Conservation (phyloP, 129 eudicot genomes). For the Flaveria linearis region DNA sequence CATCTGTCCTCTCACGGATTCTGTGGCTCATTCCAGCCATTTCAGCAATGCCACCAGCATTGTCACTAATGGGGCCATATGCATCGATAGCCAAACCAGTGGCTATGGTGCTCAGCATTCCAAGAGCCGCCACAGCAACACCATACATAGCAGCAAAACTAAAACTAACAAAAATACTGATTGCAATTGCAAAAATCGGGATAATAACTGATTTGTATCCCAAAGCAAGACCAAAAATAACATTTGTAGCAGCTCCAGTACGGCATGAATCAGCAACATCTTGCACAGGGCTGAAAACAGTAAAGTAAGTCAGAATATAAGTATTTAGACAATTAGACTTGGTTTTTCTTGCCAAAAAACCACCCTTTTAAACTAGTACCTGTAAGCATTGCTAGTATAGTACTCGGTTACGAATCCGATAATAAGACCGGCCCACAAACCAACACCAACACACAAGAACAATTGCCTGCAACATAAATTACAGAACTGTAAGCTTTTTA, state of each 20-base stretch:
- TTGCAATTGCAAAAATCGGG: conserved; percentile 78
- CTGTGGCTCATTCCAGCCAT: conserved; percentile 95
- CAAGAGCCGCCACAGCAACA: conserved; percentile 87
- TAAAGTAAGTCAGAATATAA: not conserved
- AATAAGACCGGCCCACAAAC: conserved; percentile 89
- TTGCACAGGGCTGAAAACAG: conserved; percentile 71
- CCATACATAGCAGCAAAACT: conserved; percentile 90
- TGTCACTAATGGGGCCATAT: conserved; percentile 91
- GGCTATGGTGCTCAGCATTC: conserved; percentile 88
- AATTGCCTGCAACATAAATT: conserved; percentile 59
- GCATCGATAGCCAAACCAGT: conserved; percentile 92
- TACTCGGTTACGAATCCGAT: conserved; percentile 86
- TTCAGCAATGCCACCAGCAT: conserved; percentile 92
- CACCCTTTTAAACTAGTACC: conserved; percentile 33
- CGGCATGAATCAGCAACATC: conserved; percentile 95
- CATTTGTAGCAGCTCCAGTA: conserved; percentile 91
- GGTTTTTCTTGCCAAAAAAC: not conserved
- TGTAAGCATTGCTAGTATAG: conserved; percentile 85
- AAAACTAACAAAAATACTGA: conserved; percentile 75
- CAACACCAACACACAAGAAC: conserved; percentile 78
- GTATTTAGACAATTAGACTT: not conserved
- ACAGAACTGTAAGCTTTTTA: conserved; percentile 23
- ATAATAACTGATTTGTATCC: conserved; percentile 84
- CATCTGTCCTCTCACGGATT: conserved; percentile 81
- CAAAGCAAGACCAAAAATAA: conserved; percentile 80